Evolutionary conservation across 208 protist species (phyloP), one percentile per base, ranked within the genome.

Genomic region (Zelonia costaricensis): DNA sequence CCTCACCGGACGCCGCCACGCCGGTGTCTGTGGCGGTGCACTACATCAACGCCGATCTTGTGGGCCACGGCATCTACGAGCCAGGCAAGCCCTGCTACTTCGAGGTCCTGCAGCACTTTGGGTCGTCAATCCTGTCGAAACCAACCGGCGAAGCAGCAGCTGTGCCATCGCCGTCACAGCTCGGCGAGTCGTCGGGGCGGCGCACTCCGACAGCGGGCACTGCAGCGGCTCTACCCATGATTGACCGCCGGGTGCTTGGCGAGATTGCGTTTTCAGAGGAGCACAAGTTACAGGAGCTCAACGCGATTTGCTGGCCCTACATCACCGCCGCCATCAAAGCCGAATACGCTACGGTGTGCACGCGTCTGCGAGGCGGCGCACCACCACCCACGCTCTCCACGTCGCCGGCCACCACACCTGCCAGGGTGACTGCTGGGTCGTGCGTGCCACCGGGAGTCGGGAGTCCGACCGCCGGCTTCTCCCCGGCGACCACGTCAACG

Each of bases 301-400:
- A 84, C 42, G 42, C 62, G 9, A 87, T 93, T 15, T 93, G 83
- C 65, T 86, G 83, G 81, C 87, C 87, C 0, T 76, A 86, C 60
- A 87, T 93, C 65, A 61, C 36, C 22, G 58, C 66, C n/a, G 76
- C 77, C 16, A 76, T 93, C 20, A 53, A 53, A 10, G 62, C 66
- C 9, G 61, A 80, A 30, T 40, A 76, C 48, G 51, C 61, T 2
- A 46, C 25, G 22, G 54, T 64, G 12, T 36, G 39, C 10, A 42
- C 54, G 22, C 22, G 45, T 23, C 8, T 40, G 0, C 40, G n/a
- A 15, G 23, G n/a, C n/a, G n/a, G n/a, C n/a, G n/a, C 20, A 45
- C 0, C 52, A 20, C 12, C 20, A 7, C 28, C 40, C n/a, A 13
- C 18, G 5, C 9, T 28, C 1, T 9, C 13, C 27, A n/a, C 2